These are phyloP conservation scores for Lichenothelia convexa DNA, from an alignment of 495 filamentous ascomycete genomes.

Conservation along the genomic window DNA sequence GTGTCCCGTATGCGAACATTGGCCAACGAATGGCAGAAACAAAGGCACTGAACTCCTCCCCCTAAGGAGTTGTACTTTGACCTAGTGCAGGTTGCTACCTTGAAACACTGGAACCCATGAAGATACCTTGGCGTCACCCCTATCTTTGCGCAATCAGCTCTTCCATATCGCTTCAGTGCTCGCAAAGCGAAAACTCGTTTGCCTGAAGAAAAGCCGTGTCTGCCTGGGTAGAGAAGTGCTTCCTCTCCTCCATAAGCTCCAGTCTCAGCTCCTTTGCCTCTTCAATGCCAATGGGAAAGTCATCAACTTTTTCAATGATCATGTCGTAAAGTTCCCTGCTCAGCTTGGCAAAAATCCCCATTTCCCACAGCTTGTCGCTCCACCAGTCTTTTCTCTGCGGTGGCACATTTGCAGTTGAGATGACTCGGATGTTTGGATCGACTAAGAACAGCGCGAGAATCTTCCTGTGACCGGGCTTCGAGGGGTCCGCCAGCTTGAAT, in stretches of 20 bases:
- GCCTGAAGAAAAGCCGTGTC: no score
- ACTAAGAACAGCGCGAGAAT: slow-evolving; percentile 17
- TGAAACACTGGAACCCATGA: no score
- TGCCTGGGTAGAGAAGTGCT: no score
- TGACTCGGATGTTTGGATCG: slow-evolving; percentile 10
- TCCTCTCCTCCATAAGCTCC: slow-evolving; percentile 8
- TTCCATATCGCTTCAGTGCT: no score
- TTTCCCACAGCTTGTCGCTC: slow-evolving; percentile 5
- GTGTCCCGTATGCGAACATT: no score
- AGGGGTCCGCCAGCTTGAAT: slow-evolving; percentile 13
- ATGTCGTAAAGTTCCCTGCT: slow-evolving; percentile 2
- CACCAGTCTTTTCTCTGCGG: slow-evolving; percentile 17
- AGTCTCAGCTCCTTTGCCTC: slow-evolving; percentile 2
- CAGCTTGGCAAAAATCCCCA: slow-evolving; percentile 1
- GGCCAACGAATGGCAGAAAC: no score
- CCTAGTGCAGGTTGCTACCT: no score
- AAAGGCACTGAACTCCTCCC: no score
- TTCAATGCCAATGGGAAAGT: slow-evolving; percentile 4
- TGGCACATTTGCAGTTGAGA: slow-evolving; percentile 9
- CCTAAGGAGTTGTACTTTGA: no score
- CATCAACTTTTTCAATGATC: neutral
- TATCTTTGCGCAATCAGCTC: no score
- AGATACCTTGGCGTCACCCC: no score
- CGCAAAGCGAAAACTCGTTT: no score
- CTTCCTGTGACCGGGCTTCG: slow-evolving; percentile 13